phyloP scores from a whole-genome alignment of 768 basidiomycete species.

The Rhodotorula toruloides region DNA sequence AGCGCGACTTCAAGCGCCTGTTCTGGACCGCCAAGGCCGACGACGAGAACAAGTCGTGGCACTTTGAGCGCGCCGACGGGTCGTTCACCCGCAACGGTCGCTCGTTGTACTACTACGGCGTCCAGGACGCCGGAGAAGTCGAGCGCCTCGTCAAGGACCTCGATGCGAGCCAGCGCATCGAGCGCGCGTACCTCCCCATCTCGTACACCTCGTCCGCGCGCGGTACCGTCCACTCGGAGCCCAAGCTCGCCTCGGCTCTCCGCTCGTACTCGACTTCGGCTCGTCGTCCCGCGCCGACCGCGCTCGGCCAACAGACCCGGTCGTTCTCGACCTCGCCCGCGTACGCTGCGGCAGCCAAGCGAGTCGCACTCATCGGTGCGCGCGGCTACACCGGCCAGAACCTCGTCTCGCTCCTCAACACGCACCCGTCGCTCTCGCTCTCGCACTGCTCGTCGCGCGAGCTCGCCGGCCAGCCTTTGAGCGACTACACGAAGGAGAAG shows the following conservation, averaged over 20 bases:
- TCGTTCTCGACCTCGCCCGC: constrained; percentile 45
- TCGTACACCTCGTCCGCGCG: constrained; percentile 36
- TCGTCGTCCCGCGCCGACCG: constrained; percentile 50
- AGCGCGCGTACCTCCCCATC: constrained; percentile 83
- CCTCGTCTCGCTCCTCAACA: constrained; percentile 73
- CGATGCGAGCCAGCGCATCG: constrained; percentile 68
- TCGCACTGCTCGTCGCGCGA: constrained; percentile 96
- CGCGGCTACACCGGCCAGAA: constrained; percentile 94
- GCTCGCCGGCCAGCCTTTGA: constrained; percentile 72
- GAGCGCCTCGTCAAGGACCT: constrained; percentile 68
- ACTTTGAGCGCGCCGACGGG: constrained; percentile 96
- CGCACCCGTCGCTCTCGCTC: constrained; percentile 81
- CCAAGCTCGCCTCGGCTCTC: constrained; percentile 43
- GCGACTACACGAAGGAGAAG: constrained; percentile 70
- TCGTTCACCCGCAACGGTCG: constrained; percentile 91
- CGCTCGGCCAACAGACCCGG: constrained; percentile 47
- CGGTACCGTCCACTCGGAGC: constrained; percentile 27
- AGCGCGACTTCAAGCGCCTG: constrained; percentile 83
- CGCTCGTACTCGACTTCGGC: constrained; percentile 48
- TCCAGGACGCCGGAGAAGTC: constrained; percentile 84
- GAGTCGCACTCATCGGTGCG: constrained; percentile 90
- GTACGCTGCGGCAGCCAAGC: constrained; percentile 55
- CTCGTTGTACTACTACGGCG: constrained; percentile 96
- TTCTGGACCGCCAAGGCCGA: constrained; percentile 98
- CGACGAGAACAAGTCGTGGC: constrained; percentile 96